Conservation (phyloP, 2,329 filamentous ascomycete genomes). For the Nigrospora osmanthi region DNA sequence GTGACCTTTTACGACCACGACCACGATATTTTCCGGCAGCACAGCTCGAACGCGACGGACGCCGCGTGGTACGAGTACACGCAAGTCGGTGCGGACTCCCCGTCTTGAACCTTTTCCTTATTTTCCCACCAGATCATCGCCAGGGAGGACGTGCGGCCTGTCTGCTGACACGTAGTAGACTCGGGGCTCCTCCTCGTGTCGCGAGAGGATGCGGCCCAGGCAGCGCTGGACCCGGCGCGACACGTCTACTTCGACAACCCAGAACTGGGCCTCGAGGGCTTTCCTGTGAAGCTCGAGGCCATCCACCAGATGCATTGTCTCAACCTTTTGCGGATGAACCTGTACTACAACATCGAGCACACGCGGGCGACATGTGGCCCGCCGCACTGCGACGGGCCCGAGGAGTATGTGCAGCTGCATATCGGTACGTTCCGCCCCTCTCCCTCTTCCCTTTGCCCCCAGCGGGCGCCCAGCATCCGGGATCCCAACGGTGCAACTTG, state of each 20-base stretch:
- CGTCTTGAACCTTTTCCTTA: too few relatives aligned
- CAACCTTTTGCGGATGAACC: slow-evolving; percentile 7
- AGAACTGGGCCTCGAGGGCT: slow-evolving; percentile 8
- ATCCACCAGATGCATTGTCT: slow-evolving; percentile 9
- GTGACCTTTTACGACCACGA: slow-evolving; percentile 8
- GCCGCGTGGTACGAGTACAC: slow-evolving; percentile 7
- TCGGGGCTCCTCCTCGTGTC: slow-evolving; percentile 7
- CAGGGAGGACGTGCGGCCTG: neutral
- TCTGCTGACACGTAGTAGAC: neutral
- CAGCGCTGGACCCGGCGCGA: slow-evolving; percentile 5
- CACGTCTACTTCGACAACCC: slow-evolving; percentile 9
- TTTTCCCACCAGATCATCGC: neutral
- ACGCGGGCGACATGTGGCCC: slow-evolving; percentile 2
- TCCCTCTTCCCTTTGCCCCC: neutral
- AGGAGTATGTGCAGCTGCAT: slow-evolving; percentile 6
- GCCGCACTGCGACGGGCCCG: slow-evolving; percentile 1
- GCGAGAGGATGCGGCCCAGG: slow-evolving; percentile 4
- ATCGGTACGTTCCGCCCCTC: slow-evolving; percentile 3
- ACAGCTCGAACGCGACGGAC: slow-evolving; percentile 5
- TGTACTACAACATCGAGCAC: slow-evolving; percentile 10
- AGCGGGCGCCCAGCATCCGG: too few relatives aligned
- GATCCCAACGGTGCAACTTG: too few relatives aligned
- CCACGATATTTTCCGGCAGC: slow-evolving; percentile 5
- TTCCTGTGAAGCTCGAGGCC: slow-evolving; percentile 8
- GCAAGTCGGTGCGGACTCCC: slow-evolving; percentile 6